Conservation (phyloP, 73 alveolate species). For the Durusdinium trenchii region DNA sequence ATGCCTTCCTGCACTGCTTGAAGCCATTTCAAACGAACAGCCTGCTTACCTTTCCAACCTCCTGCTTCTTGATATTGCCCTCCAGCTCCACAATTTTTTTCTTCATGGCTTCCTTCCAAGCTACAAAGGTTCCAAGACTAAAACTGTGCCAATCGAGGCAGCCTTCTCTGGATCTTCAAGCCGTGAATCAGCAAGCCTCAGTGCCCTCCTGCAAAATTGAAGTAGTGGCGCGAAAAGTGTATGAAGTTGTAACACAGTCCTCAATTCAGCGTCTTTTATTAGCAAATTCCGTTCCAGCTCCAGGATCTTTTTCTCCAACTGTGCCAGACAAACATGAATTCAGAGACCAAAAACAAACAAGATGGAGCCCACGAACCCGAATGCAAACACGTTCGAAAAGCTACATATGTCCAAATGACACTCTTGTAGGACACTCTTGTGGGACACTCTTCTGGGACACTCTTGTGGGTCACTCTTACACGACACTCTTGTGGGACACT, state of each 20-base stretch:
- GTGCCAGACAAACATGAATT: neutral
- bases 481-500: no score
- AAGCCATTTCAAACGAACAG: neutral
- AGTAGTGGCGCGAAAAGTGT: neutral
- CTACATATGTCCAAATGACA: no score
- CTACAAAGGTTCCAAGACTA: neutral
- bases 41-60: neutral
- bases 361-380: neutral
- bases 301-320: constrained; percentile 79
- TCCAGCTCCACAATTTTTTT: constrained; percentile 47
- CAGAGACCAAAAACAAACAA: neutral
- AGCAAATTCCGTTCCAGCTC: constrained; percentile 78
- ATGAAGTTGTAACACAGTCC: neutral
- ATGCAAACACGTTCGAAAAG: no score
- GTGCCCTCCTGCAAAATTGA: constrained; percentile 22
- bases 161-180: constrained; percentile 88
- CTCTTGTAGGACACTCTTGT: no score
- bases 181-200: constrained; percentile 72
- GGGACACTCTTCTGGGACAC: no score
- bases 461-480: no score
- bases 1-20: constrained; percentile 45
- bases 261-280: constrained; percentile 65
- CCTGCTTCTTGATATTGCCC: constrained; percentile 64
- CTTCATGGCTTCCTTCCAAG: constrained; percentile 69
- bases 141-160: neutral